Evolutionary conservation across 2,329 filamentous ascomycete genomes (phyloP).

Genomic region (Cadophora sp.): DNA sequence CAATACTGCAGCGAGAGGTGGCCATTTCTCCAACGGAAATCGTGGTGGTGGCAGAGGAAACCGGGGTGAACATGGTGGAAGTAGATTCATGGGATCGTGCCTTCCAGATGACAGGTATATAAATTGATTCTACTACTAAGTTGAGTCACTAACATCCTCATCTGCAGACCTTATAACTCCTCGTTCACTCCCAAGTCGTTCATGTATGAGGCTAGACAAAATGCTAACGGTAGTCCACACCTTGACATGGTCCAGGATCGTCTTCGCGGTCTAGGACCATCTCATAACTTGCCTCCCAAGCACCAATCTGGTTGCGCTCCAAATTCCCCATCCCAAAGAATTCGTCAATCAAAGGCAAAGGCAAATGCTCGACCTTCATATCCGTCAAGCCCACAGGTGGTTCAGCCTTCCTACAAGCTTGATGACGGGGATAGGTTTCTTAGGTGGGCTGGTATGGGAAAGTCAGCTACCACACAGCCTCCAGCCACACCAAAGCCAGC

Average conservation of each 20-base stretch:
- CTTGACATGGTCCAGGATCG: neutral
- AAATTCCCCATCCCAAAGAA: neutral
- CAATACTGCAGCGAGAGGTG: slow-evolving; percentile 15
- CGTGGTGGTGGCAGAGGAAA: slow-evolving; percentile 19
- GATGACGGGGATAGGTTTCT: slow-evolving; percentile 2
- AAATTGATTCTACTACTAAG: neutral
- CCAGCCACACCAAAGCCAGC: neutral
- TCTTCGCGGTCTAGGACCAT: neutral
- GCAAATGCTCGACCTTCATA: neutral
- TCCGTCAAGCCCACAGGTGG: neutral
- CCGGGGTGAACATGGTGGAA: neutral
- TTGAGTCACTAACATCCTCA: neutral
- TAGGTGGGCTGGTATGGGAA: neutral
- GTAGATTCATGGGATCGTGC: neutral
- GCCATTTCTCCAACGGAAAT: neutral
- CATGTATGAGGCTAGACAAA: slow-evolving; percentile 15
- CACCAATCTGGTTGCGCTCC: neutral
- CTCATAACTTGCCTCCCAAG: neutral
- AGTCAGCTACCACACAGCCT: neutral
- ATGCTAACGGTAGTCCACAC: neutral
- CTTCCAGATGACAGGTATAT: neutral
- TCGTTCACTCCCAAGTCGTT: neutral
- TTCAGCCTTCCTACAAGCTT: neutral
- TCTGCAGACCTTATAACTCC: neutral
- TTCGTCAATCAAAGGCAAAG: slow-evolving; percentile 4